Evolutionary conservation across 768 basidiomycete genomes (phyloP).

Genomic region (Termitomyces sp.): DNA sequence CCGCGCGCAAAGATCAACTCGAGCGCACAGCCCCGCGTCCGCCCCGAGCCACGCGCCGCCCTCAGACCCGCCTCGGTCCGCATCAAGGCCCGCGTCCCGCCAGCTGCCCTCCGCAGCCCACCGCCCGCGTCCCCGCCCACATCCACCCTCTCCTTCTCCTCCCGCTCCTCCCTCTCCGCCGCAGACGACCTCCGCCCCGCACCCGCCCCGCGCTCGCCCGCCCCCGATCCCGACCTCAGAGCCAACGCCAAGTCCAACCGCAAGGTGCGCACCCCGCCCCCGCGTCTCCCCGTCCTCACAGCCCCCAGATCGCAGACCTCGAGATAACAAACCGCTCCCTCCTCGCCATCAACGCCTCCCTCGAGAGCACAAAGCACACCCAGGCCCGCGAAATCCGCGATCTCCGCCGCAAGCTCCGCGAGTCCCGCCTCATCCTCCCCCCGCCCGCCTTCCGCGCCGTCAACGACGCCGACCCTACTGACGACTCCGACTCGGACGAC

Average conservation of each 20-base stretch:
- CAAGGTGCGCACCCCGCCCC: constrained; percentile 51
- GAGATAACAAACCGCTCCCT: constrained; percentile 89
- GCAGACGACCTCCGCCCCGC: constrained; percentile 18
- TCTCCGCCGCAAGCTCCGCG: constrained; percentile 74
- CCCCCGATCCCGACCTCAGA: constrained; percentile 47
- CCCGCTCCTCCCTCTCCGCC: constrained; percentile 38
- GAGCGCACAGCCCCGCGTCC: constrained; percentile 26
- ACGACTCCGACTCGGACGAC: constrained; percentile 10
- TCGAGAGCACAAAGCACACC: constrained; percentile 74
- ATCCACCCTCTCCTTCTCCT: constrained; percentile 73
- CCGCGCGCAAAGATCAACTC: constrained; percentile 62
- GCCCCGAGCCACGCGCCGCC: constrained; percentile 19
- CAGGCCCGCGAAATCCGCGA: constrained; percentile 86
- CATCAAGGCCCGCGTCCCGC: constrained; percentile 63
- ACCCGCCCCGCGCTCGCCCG: constrained; percentile 22
- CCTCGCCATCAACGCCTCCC: constrained; percentile 75
- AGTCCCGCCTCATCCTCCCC: constrained; percentile 74
- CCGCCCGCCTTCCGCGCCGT: constrained; percentile 51
- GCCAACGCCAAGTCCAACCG: constrained; percentile 82
- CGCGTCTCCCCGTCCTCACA: not conserved
- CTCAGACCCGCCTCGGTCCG: constrained; percentile 23
- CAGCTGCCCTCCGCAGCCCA: constrained; percentile 53
- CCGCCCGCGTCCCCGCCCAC: constrained; percentile 55
- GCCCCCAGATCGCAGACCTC: constrained; percentile 76
- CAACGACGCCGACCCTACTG: constrained; percentile 23